A percentile compares a stretch with the other conserved stretches of the same genome.
Evolutionary conservation across 2,329 filamentous ascomycete species (phyloP).

Genomic region (Lasiodiplodia theobromae): DNA sequence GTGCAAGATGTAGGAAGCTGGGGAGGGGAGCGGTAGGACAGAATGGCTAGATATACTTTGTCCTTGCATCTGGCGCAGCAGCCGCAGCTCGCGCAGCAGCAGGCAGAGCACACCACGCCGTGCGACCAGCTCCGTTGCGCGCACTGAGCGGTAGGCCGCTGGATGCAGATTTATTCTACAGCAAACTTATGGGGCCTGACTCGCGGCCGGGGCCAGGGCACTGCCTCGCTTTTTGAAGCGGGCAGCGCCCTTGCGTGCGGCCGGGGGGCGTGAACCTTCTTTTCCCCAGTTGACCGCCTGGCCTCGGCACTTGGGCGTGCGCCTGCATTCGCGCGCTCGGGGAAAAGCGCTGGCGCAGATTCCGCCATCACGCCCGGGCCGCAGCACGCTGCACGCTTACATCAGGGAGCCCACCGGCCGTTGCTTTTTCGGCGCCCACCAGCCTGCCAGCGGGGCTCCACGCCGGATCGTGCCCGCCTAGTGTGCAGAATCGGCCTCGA

Average conservation of each 20-base stretch:
- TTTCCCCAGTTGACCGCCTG: conserved; percentile 25
- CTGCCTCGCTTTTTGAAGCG: conserved; percentile 24
- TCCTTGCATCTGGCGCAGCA: conserved; percentile 27
- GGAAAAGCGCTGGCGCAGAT: conserved; percentile 16
- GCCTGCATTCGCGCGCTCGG: conserved; percentile 8
- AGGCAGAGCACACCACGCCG: conserved; percentile 26
- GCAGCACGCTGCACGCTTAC: conserved; percentile 25
- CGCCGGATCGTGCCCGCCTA: conserved; percentile 21
- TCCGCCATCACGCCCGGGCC: conserved; percentile 24
- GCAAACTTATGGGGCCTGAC: conserved; percentile 26
- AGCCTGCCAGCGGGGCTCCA: neutral
- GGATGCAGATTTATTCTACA: conserved; percentile 27
- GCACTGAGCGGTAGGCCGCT: conserved; percentile 15
- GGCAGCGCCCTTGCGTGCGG: conserved; percentile 23
- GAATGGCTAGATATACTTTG: conserved; percentile 29
- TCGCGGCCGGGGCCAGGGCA: conserved; percentile 22
- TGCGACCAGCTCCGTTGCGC: conserved; percentile 26
- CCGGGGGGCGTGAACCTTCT: conserved; percentile 28
- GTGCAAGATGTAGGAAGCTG: conserved; percentile 23
- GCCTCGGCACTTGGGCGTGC: conserved; percentile 23
- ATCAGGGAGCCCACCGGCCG: conserved; percentile 22
- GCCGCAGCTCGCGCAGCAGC: conserved; percentile 22
- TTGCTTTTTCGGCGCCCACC: conserved; percentile 19
- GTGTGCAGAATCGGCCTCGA: conserved; percentile 21
- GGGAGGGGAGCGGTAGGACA: conserved; percentile 28